These are phyloP conservation scores for Trypanosoma caninum DNA, from an alignment of 208 protist genomes.

Conservation along the genomic window DNA sequence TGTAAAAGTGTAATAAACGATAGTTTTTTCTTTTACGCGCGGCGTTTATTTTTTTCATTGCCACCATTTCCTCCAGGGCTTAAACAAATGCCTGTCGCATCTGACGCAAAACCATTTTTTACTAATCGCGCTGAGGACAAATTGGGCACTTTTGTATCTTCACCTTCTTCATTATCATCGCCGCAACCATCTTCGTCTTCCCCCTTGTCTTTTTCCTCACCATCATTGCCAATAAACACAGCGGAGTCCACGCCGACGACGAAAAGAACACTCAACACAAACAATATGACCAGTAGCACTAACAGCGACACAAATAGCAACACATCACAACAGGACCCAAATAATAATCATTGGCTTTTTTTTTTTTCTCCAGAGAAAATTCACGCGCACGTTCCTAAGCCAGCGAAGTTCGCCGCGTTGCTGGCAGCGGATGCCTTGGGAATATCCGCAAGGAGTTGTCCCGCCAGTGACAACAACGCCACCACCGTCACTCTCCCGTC, in stretches of 20 bases:
- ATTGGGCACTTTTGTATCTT: not conserved
- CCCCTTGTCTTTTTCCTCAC: no score
- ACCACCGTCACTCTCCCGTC: not conserved
- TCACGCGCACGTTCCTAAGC: not conserved
- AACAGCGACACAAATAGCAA: no score
- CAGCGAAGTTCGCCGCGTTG: slow-evolving; percentile 11
- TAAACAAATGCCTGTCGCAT: slow-evolving; percentile 37
- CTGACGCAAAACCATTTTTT: slow-evolving; percentile 59
- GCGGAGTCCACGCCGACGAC: no score
- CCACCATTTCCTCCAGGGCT: slow-evolving; percentile 37
- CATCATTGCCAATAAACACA: no score
- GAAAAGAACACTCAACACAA: not conserved
- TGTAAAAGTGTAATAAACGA: not conserved
- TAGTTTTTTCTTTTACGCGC: slow-evolving; percentile 4
- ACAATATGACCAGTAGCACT: no score
- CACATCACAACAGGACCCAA: not conserved
- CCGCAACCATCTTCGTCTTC: no score
- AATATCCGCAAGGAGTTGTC: not conserved
- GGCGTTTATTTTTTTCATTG: slow-evolving; percentile 21
- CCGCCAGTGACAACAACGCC: no score
- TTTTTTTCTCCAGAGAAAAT: slow-evolving; percentile 10
- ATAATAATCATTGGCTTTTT: not conserved
- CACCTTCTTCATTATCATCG: not conserved
- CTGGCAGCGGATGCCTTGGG: slow-evolving; percentile 8
- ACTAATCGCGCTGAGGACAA: not conserved